phyloP scores from a whole-genome alignment of 441 rosid genomes.

The Arabidopsis hybrid region DNA sequence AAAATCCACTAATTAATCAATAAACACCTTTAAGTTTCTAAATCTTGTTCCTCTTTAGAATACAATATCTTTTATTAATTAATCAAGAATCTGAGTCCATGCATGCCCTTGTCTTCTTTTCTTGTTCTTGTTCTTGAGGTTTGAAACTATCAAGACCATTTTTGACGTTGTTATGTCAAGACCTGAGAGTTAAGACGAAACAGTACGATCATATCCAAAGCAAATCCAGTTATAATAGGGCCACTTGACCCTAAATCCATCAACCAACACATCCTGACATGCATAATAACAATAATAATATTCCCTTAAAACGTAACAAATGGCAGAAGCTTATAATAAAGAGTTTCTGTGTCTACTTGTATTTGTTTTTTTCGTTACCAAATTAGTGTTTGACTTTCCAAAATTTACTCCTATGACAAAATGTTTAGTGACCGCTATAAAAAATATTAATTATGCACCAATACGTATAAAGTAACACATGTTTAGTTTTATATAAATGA shows the following conservation, averaged over 20 bases:
- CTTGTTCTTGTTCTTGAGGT: not conserved
- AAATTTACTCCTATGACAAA: not conserved
- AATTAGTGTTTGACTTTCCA: not conserved
- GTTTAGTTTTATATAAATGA: no score
- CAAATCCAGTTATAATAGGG: constrained; percentile 18
- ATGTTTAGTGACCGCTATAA: not conserved
- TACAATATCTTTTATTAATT: not conserved
- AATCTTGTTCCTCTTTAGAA: not conserved
- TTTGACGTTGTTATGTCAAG: constrained; percentile 18
- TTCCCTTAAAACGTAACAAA: constrained; percentile 21
- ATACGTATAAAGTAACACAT: not conserved
- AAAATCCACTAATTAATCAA: no score
- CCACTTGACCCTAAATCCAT: constrained; percentile 22
- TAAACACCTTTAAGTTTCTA: no score
- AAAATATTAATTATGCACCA: not conserved
- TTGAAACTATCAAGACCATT: not conserved
- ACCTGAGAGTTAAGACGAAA: constrained; percentile 7
- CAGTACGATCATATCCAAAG: constrained; percentile 8
- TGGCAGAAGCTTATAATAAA: constrained; percentile 22
- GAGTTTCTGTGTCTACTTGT: constrained; percentile 20
- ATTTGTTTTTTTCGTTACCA: constrained; percentile 24
- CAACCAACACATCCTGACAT: constrained; percentile 29
- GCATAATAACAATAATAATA: not conserved
- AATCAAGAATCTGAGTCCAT: not conserved
- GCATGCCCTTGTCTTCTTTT: not conserved